phyloP scores from a whole-genome alignment of 2,329 filamentous ascomycete species.

The Ceratocystis harringtonii region DNA sequence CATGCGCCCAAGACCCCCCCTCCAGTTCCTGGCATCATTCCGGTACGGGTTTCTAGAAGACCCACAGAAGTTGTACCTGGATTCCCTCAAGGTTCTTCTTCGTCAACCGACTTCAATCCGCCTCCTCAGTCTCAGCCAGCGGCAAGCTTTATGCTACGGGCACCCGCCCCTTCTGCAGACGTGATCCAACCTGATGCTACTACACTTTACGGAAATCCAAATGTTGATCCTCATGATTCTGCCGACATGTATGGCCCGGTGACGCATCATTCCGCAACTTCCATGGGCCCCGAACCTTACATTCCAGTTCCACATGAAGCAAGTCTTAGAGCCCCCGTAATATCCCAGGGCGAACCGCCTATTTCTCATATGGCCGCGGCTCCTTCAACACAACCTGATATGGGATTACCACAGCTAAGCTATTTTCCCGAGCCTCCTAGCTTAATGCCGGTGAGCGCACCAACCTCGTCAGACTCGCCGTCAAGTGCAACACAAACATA shows the following conservation, averaged over 20 bases:
- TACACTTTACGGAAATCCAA: background rate
- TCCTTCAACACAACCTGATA: background rate
- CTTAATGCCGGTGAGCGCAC: background rate
- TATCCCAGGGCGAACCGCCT: background rate
- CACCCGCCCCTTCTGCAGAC: background rate
- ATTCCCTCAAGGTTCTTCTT: background rate
- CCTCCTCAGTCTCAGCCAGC: background rate
- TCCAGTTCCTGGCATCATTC: constrained; percentile 6
- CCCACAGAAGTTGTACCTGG: background rate
- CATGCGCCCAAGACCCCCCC: constrained; percentile 6
- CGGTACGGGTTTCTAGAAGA: constrained; percentile 4
- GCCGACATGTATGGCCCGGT: background rate
- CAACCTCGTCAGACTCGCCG: background rate
- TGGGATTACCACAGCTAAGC: background rate
- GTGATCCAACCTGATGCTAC: background rate
- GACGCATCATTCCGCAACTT: background rate
- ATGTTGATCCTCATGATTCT: background rate
- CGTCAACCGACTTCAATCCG: background rate
- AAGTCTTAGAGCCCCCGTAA: background rate
- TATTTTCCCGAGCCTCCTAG: background rate
- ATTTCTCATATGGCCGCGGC: background rate
- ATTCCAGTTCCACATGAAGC: background rate
- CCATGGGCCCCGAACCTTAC: background rate
- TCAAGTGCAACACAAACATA: background rate
- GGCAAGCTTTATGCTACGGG: background rate